A percentile compares a stretch with the other conserved stretches of the same genome.
Evolutionary conservation across 1,284 basidiomycete species (phyloP).

Genomic region (Lentinula novae-zelandiae): DNA sequence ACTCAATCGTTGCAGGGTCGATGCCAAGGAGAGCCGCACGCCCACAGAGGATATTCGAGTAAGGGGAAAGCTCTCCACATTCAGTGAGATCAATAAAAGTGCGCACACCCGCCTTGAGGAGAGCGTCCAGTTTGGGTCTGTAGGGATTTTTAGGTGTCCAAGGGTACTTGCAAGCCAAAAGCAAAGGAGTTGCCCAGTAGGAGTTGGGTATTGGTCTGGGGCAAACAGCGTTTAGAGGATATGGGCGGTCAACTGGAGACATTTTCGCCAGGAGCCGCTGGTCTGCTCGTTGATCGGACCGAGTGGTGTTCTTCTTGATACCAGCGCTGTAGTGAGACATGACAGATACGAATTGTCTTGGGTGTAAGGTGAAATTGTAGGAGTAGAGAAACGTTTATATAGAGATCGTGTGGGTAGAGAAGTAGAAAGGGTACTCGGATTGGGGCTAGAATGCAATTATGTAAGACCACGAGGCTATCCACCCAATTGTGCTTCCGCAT

Average conservation of each 20-base stretch:
- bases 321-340: not conserved
- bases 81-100: constrained; percentile 81
- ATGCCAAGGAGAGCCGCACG: constrained; percentile 54
- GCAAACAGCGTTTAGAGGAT: constrained; percentile 20
- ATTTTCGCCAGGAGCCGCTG: constrained; percentile 14
- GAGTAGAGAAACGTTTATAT: not conserved
- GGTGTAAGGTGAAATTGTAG: not conserved
- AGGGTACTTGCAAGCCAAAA: constrained; percentile 77
- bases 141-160: constrained; percentile 56
- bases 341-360: not conserved
- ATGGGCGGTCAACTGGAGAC: constrained; percentile 20
- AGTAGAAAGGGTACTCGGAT: not conserved
- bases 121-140: constrained; percentile 62
- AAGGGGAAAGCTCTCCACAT: constrained; percentile 63
- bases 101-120: constrained; percentile 65
- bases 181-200: constrained; percentile 70
- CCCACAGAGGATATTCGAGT: constrained; percentile 49
- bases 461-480: not conserved
- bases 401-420: not conserved
- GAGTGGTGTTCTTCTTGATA: not conserved
- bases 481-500: not conserved
- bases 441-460: not conserved
- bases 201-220: constrained; percentile 71
- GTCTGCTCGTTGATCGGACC: constrained; percentile 5
- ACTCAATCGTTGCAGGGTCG: constrained; percentile 50